phyloP scores from a whole-genome alignment of 495 filamentous ascomycete genomes.

The Xylaria acuta region DNA sequence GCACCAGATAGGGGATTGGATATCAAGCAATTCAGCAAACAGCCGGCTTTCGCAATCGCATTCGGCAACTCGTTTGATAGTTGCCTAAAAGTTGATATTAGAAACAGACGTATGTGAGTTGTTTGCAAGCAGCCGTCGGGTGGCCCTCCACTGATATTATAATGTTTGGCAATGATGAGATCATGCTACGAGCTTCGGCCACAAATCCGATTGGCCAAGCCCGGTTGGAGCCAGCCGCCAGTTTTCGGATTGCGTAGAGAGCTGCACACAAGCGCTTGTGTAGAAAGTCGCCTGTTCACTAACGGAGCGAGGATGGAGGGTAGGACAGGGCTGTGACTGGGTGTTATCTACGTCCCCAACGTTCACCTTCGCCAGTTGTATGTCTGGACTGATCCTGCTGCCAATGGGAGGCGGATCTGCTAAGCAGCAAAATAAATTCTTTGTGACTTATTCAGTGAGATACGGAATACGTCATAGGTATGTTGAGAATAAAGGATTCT shows the following conservation, averaged over 20 bases:
- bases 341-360: background rate
- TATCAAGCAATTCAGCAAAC: background rate
- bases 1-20: background rate
- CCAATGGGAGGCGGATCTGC: background rate
- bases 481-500: background rate
- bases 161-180: background rate
- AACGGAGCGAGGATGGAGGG: background rate
- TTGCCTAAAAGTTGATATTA: background rate
- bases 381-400: background rate
- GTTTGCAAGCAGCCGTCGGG: background rate
- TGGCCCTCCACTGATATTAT: background rate
- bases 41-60: background rate
- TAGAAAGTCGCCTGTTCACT: background rate
- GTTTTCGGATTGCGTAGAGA: background rate
- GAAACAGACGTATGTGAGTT: background rate
- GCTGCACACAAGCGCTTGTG: background rate
- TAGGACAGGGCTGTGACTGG: background rate
- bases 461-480: background rate
- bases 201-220: background rate
- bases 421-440: background rate
- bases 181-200: background rate
- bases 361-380: background rate
- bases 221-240: background rate
- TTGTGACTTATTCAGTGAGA: background rate
- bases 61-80: conserved; percentile 7